phyloP scores from a whole-genome alignment of 169 alveolate species.

The Plasmodium sp. region DNA sequence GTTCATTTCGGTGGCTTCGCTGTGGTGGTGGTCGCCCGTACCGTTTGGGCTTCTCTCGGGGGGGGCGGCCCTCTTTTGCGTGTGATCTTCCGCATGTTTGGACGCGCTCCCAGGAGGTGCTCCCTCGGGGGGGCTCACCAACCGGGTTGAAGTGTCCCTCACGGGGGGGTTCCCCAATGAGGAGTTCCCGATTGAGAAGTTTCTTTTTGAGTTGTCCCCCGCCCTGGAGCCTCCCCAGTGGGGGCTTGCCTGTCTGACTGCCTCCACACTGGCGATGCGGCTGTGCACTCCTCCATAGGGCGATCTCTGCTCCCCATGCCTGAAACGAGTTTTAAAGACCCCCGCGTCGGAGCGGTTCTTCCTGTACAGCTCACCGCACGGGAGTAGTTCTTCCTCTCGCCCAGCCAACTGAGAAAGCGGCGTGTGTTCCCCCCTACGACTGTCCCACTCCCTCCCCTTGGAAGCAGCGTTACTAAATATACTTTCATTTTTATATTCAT shows the following conservation, averaged over 20 bases:
- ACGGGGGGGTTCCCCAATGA: background rate
- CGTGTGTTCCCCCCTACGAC: background rate
- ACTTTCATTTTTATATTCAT: background rate
- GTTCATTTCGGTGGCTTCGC: background rate
- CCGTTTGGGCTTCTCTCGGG: background rate
- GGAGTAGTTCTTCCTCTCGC: background rate
- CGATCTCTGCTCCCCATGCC: background rate
- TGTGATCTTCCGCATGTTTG: background rate
- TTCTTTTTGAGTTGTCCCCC: background rate
- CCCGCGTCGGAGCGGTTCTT: background rate
- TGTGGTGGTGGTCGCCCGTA: background rate
- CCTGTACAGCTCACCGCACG: background rate
- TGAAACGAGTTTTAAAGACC: background rate
- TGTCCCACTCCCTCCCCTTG: background rate
- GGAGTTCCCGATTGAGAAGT: background rate
- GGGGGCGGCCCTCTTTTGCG: background rate
- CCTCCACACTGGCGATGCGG: background rate
- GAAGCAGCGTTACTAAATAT: background rate
- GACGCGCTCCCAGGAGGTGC: background rate
- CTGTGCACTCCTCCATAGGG: background rate
- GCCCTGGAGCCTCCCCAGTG: background rate
- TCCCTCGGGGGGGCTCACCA: background rate
- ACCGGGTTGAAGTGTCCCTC: background rate
- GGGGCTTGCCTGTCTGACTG: background rate
- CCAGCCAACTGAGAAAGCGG: background rate